These are phyloP conservation scores for Albizia julibrissin DNA, from an alignment of 306 rosid genomes.

Conservation along the genomic window DNA sequence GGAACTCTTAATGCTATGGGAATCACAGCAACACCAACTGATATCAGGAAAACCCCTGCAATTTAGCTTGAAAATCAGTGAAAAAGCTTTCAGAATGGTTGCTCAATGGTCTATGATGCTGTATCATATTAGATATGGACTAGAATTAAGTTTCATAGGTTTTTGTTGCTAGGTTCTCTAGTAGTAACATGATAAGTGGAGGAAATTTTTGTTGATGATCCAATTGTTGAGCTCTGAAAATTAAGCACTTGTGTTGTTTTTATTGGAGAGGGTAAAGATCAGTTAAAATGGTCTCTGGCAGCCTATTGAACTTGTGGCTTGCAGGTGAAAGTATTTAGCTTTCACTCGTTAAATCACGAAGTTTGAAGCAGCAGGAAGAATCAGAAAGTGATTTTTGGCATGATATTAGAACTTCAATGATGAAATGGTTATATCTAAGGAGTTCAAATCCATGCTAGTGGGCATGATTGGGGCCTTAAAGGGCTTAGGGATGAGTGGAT, in stretches of 20 bases:
- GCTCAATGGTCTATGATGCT: neutral
- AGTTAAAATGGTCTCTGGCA: neutral
- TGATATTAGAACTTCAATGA: neutral
- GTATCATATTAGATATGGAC: neutral
- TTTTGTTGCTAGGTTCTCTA: neutral
- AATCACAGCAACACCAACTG: slow-evolving; percentile 57
- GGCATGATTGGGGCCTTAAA: too few species aligned
- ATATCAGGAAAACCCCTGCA: slow-evolving; percentile 69
- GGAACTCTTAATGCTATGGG: slow-evolving; percentile 59
- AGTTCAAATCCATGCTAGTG: too few species aligned
- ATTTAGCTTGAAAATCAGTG: slow-evolving; percentile 4
- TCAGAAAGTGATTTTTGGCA: neutral
- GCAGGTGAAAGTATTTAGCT: neutral
- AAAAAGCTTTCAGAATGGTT: slow-evolving; percentile 5
- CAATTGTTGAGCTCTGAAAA: neutral
- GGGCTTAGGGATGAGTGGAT: neutral
- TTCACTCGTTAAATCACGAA: neutral
- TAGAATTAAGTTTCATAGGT: neutral
- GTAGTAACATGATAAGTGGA: neutral
- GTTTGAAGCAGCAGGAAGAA: neutral
- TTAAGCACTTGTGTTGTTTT: neutral
- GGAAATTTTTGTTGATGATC: neutral
- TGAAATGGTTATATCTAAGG: too few species aligned
- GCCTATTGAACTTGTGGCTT: neutral
- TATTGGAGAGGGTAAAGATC: neutral